Percentiles rank a stretch among this genome's conserved stretches.
These are phyloP conservation scores for Cyanidioschyzon merolae DNA, from an alignment of 23 red algal species.

Conservation along the genomic window DNA sequence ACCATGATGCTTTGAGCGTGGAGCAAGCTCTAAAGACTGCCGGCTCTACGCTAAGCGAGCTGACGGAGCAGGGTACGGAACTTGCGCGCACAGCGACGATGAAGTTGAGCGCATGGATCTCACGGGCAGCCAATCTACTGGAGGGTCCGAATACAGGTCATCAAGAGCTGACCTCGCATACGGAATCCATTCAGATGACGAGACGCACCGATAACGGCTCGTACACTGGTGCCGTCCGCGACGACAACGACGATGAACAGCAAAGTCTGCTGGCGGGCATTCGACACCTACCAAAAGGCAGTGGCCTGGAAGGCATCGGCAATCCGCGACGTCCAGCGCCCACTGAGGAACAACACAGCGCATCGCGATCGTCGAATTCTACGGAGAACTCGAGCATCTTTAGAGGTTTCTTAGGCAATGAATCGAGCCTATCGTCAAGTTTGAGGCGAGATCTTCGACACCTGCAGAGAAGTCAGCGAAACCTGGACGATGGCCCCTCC, in stretches of 20 bases:
- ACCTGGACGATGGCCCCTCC: neutral
- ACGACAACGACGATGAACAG: neutral
- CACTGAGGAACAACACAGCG: neutral
- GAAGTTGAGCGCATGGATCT: neutral
- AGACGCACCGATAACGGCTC: too few species aligned
- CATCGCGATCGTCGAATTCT: neutral
- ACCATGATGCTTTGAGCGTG: neutral
- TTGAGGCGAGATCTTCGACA: neutral
- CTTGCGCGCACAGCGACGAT: slow-evolving; percentile 1
- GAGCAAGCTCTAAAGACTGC: neutral
- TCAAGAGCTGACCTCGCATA: too few species aligned
- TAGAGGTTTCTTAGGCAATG: neutral
- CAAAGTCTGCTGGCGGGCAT: neutral
- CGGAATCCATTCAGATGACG: too few species aligned
- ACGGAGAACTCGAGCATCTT: neutral
- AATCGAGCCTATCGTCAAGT: neutral
- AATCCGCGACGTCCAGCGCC: neutral
- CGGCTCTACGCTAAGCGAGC: neutral
- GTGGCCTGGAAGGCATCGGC: slow-evolving; percentile 3
- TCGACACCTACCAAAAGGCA: neutral
- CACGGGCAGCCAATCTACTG: neutral
- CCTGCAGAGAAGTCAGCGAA: neutral
- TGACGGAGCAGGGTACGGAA: neutral
- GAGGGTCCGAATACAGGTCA: neutral
- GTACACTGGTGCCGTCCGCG: too few species aligned